phyloP scores from a whole-genome alignment of 306 rosid species.

The Pterocarpus macrocarpus region DNA sequence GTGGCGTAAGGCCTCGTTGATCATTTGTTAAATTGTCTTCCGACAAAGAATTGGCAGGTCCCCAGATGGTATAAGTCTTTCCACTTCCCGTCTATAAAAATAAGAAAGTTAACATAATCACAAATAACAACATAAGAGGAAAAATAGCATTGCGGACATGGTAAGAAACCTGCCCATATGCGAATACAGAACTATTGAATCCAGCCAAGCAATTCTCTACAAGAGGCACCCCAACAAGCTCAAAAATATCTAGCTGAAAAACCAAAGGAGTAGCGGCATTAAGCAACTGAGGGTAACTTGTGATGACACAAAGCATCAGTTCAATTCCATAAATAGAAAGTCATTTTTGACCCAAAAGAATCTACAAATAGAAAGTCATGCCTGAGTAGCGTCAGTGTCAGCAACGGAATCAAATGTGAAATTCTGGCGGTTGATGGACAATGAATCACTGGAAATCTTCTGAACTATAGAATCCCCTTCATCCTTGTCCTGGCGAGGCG shows the following conservation, averaged over 20 bases:
- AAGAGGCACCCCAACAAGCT: conserved; percentile 86
- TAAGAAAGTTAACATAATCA: conserved; percentile 31
- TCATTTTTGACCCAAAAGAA: neutral
- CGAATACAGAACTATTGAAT: conserved; percentile 89
- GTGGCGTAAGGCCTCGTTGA: conserved; percentile 84
- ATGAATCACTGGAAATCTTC: conserved; percentile 65
- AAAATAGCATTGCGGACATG: neutral
- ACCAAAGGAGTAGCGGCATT: neutral
- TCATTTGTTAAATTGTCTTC: conserved; percentile 61
- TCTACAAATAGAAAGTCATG: conserved; percentile 25
- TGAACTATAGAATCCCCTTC: conserved; percentile 72
- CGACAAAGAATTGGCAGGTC: conserved; percentile 79
- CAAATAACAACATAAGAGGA: neutral
- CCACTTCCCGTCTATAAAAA: conserved; percentile 86
- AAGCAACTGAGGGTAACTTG: conserved; percentile 10
- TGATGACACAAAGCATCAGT: conserved; percentile 11
- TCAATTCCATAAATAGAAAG: conserved; percentile 8
- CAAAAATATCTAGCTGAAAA: conserved; percentile 81
- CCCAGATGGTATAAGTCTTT: conserved; percentile 96
- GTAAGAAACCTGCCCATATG: conserved; percentile 84
- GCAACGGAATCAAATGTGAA: conserved; percentile 85
- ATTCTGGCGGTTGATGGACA: conserved; percentile 75
- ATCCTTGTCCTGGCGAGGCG: conserved; percentile 61
- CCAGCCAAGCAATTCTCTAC: conserved; percentile 93
- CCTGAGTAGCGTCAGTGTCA: conserved; percentile 78